Percentiles rank a stretch among this genome's conserved stretches.
phyloP scores from a whole-genome alignment of 306 rosid genomes.

The Sicyos edulis region DNA sequence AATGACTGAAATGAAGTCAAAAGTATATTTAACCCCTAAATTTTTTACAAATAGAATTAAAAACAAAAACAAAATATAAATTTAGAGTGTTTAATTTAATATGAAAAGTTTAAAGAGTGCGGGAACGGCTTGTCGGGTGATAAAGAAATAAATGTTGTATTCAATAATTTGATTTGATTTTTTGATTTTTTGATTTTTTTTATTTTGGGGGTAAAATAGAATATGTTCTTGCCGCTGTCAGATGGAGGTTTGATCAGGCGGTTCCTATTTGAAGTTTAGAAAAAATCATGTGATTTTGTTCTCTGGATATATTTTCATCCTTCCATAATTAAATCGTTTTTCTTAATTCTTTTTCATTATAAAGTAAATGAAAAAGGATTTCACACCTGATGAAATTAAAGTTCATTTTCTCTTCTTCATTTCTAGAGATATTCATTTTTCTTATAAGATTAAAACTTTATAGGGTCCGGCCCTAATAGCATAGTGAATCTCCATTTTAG shows the following conservation, averaged over 20 bases:
- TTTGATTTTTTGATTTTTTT: too few relatives aligned
- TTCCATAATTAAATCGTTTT: slow-evolving; percentile 3
- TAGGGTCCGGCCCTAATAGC: too few relatives aligned
- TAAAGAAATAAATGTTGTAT: not conserved
- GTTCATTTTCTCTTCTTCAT: not conserved
- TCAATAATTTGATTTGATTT: not conserved
- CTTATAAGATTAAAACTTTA: too few relatives aligned
- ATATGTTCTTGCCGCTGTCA: slow-evolving; percentile 3
- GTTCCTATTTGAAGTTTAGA: not conserved
- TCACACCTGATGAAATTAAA: too few relatives aligned
- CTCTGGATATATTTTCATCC: not conserved
- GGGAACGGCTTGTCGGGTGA: slow-evolving; percentile 4
- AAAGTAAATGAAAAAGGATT: not conserved
- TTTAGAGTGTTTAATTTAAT: not conserved
- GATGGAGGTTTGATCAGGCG: slow-evolving; percentile 18
- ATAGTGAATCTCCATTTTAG: too few relatives aligned
- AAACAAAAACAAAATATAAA: too few relatives aligned
- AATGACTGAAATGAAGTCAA: too few relatives aligned
- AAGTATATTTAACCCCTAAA: too few relatives aligned
- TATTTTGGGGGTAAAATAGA: not conserved
- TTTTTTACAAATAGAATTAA: too few relatives aligned
- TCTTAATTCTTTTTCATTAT: not conserved
- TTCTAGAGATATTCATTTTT: too few relatives aligned
- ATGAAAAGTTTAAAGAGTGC: not conserved
- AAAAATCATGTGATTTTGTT: slow-evolving; percentile 18